Evolutionary conservation across 352 stramenopile species (phyloP).

Genomic region (Phytopythium delawarense): DNA sequence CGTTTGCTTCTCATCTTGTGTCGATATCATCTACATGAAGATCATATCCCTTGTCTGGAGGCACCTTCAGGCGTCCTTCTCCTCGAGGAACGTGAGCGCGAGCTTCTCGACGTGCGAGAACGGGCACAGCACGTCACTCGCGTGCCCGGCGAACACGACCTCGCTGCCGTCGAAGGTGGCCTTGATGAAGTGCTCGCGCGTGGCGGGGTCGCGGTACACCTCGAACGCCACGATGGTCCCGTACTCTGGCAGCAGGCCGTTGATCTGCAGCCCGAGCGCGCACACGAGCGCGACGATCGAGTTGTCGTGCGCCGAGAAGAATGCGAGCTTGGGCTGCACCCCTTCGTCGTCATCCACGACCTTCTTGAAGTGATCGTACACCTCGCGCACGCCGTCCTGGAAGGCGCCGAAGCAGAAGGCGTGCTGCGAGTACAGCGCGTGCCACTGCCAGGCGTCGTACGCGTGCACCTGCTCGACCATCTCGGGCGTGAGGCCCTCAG

Average conservation of each 20-base stretch:
- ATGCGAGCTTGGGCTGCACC: slow-evolving; percentile 43
- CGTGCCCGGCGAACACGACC: slow-evolving; percentile 50
- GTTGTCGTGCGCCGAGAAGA: slow-evolving; percentile 86
- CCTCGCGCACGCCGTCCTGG: slow-evolving; percentile 50
- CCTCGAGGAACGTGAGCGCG: slow-evolving; percentile 44
- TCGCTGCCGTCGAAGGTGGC: slow-evolving; percentile 54
- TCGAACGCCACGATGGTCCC: slow-evolving; percentile 69
- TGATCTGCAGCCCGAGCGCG: slow-evolving; percentile 63
- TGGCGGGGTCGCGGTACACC: slow-evolving; percentile 48
- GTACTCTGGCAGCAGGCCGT: slow-evolving; percentile 52
- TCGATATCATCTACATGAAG: background rate
- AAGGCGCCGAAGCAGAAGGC: slow-evolving; percentile 62
- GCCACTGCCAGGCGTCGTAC: slow-evolving; percentile 83
- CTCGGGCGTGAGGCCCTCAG: slow-evolving; percentile 57
- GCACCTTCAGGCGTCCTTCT: slow-evolving; percentile 7
- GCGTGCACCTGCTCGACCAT: slow-evolving; percentile 53
- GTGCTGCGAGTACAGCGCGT: slow-evolving; percentile 61
- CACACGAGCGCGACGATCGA: slow-evolving; percentile 76
- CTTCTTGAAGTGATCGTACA: slow-evolving; percentile 48
- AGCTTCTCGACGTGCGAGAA: slow-evolving; percentile 63
- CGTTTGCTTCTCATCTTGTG: background rate
- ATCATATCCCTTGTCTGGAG: background rate
- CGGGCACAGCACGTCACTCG: slow-evolving; percentile 46
- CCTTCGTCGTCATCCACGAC: slow-evolving; percentile 31
- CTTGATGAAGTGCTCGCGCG: slow-evolving; percentile 47